phyloP scores from a whole-genome alignment of 441 rosid genomes.

The Gossypium aridum region DNA sequence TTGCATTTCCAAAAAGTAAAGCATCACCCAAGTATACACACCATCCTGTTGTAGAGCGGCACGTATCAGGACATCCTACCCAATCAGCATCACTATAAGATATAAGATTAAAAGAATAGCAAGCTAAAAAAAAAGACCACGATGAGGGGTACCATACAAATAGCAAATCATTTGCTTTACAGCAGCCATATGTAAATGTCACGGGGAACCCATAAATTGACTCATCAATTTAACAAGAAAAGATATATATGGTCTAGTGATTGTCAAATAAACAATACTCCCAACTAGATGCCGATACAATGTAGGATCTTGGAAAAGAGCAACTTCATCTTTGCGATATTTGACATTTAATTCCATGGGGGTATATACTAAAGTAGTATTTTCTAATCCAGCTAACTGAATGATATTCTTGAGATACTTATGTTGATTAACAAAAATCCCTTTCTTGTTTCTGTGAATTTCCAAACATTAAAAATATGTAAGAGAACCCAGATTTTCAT shows the following conservation, averaged over 20 bases:
- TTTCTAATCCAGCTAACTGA: neutral
- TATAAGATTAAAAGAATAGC: neutral
- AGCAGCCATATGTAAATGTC: neutral
- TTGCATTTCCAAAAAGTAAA: too few relatives aligned
- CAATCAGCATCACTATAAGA: neutral
- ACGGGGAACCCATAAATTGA: neutral
- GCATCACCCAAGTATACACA: neutral
- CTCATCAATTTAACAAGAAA: neutral
- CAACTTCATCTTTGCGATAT: neutral
- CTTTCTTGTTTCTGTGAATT: neutral
- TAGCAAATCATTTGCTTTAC: neutral
- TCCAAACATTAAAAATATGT: neutral
- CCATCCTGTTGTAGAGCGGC: neutral
- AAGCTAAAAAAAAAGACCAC: neutral
- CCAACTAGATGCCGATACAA: neutral
- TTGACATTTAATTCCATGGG: neutral
- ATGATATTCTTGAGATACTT: neutral
- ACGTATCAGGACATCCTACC: neutral
- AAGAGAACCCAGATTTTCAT: neutral
- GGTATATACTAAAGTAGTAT: neutral
- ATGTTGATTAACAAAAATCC: neutral
- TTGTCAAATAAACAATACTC: neutral
- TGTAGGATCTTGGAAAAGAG: neutral
- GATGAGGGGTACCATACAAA: neutral
- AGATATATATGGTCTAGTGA: neutral